Conservation (phyloP, 495 filamentous ascomycete species). For the Lepraria neglecta region DNA sequence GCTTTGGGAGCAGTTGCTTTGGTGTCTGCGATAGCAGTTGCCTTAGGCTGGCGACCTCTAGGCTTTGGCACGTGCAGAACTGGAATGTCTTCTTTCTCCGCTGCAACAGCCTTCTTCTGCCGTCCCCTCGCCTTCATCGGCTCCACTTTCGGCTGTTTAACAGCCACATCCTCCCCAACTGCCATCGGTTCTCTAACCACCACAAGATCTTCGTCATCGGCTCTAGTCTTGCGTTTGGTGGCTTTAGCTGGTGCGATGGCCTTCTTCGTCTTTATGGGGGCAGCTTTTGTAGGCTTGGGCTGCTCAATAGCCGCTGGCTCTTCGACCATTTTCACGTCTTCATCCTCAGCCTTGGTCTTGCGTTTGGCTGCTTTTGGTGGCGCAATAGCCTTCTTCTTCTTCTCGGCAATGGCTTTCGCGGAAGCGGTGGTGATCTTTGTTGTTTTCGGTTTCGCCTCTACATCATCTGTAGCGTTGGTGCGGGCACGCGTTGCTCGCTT, state of each 20-base stretch:
- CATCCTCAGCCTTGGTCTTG: conserved; percentile 19
- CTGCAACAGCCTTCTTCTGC: conserved; percentile 9
- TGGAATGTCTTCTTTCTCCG: conserved; percentile 12
- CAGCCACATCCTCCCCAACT: background rate
- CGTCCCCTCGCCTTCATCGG: conserved; percentile 2
- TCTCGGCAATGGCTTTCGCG: conserved; percentile 18
- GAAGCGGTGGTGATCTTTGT: conserved; percentile 24
- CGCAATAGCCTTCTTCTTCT: conserved; percentile 22
- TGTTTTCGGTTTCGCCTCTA: conserved; percentile 10
- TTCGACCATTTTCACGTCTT: conserved; percentile 9
- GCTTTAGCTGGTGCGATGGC: conserved; percentile 4
- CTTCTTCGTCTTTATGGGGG: conserved; percentile 1
- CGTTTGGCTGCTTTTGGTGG: conserved; percentile 16
- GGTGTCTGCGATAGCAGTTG: background rate
- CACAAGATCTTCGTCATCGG: background rate
- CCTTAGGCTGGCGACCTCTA: conserved; percentile 30
- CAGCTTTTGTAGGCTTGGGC: conserved; percentile 7
- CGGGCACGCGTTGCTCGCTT: conserved; percentile 56
- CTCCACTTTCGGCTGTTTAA: conserved; percentile 7
- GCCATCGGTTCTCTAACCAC: background rate
- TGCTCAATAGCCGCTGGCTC: background rate
- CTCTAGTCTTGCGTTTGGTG: conserved; percentile 28
- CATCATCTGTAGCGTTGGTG: conserved; percentile 31
- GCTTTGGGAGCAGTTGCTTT: conserved; percentile 16
- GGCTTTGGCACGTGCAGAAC: conserved; percentile 17